Evolutionary conservation across 106 monocot species (phyloP).

Genomic region (Narthecium ossifragum): DNA sequence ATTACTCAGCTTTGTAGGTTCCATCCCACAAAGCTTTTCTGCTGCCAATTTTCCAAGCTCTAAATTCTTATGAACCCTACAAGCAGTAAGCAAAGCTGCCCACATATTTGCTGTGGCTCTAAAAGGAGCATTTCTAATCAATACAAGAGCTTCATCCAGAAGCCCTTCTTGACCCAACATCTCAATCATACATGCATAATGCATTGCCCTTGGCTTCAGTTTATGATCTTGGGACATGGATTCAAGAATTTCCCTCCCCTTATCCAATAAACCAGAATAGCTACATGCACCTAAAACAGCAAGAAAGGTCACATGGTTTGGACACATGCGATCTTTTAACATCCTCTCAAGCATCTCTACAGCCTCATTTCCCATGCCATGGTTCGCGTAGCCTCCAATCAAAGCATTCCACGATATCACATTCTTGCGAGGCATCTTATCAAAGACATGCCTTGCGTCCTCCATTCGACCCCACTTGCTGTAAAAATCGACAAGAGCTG

Average conservation of each 20-base stretch:
- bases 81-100: conserved; percentile 91
- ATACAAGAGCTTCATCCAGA: conserved; percentile 56
- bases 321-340: conserved; percentile 45
- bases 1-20: conserved; percentile 71
- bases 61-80: conserved; percentile 66
- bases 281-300: conserved; percentile 72
- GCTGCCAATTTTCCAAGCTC: conserved; percentile 78
- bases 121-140: conserved; percentile 72
- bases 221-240: conserved; percentile 42
- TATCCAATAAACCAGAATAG: conserved; percentile 51
- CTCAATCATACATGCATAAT: conserved; percentile 88
- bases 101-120: conserved; percentile 77
- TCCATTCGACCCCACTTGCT: no score
- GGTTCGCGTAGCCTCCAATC: conserved; percentile 76
- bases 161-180: conserved; percentile 76
- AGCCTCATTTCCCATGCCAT: conserved; percentile 63
- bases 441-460: conserved; percentile 5
- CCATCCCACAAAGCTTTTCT: conserved; percentile 71
- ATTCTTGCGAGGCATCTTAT: no score
- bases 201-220: conserved; percentile 67
- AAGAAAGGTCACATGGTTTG: conserved; percentile 86
- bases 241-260: conserved; percentile 70
- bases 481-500: no score
- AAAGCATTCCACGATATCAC: conserved; percentile 70
- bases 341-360: conserved; percentile 60